Evolutionary conservation across 805 yeast genomes (phyloP).

Genomic region (Tetrapisispora pingtungensis): DNA sequence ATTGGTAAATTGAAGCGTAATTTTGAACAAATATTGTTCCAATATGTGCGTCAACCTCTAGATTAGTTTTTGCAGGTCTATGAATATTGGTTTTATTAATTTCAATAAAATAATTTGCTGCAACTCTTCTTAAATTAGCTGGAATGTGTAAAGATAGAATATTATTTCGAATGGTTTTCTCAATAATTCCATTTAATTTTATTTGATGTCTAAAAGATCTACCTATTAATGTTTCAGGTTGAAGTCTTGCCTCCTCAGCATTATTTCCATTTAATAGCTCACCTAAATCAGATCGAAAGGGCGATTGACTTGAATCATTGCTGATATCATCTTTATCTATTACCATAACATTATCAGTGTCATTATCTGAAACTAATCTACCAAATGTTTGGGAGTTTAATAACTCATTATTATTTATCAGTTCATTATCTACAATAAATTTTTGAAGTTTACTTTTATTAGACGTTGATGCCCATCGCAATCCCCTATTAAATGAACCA

Average conservation of each 20-base stretch:
- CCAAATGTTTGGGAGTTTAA: not conserved
- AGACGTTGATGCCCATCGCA: not conserved
- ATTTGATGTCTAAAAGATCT: constrained; percentile 41
- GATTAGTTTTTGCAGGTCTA: constrained; percentile 33
- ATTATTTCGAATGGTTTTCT: constrained; percentile 52
- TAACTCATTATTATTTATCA: not conserved
- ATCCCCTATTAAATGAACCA: not conserved
- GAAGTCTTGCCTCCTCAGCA: constrained; percentile 35
- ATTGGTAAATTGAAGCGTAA: constrained; percentile 60
- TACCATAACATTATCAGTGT: not conserved
- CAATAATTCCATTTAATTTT: constrained; percentile 44
- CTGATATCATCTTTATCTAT: not conserved
- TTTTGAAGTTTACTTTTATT: not conserved
- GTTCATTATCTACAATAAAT: not conserved
- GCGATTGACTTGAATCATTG: constrained; percentile 3
- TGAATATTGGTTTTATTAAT: constrained; percentile 48
- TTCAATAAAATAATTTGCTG: constrained; percentile 43
- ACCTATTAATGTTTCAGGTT: constrained; percentile 48
- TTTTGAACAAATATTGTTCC: constrained; percentile 75
- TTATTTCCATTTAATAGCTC: constrained; percentile 10
- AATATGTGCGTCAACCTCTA: constrained; percentile 70
- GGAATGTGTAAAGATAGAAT: constrained; percentile 55
- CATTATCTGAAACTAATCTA: not conserved
- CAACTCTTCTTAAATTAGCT: constrained; percentile 50
- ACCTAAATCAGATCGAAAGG: constrained; percentile 24